Evolutionary conservation across 768 basidiomycete species (phyloP).

Genomic region (Rhodocollybia butyracea): DNA sequence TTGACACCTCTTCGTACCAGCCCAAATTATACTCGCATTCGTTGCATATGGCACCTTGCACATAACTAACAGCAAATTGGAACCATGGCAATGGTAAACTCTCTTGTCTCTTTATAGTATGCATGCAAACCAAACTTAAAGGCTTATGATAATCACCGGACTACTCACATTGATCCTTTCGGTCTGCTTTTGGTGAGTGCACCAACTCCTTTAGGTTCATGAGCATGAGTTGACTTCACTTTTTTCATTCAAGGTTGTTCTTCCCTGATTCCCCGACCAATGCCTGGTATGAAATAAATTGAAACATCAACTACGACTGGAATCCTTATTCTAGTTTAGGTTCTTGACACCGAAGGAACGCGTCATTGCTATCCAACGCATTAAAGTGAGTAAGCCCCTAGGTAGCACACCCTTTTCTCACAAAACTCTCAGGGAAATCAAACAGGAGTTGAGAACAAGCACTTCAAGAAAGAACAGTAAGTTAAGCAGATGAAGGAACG

Average conservation of each 20-base stretch:
- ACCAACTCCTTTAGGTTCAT: neutral
- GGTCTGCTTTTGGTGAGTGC: constrained; percentile 53
- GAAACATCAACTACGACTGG: neutral
- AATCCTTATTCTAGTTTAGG: neutral
- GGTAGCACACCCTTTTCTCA: neutral
- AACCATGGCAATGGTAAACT: constrained; percentile 54
- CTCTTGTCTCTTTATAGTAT: too few species aligned
- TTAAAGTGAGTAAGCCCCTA: constrained; percentile 33
- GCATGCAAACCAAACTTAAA: constrained; percentile 10
- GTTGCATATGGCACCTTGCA: constrained; percentile 55
- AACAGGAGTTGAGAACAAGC: constrained; percentile 80
- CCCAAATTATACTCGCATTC: constrained; percentile 68
- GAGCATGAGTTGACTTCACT: neutral
- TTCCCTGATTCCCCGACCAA: constrained; percentile 76
- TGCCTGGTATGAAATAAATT: constrained; percentile 41
- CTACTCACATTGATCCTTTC: constrained; percentile 51
- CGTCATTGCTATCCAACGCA: constrained; percentile 53
- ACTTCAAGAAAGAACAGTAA: constrained; percentile 75
- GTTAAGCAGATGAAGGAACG: too few species aligned
- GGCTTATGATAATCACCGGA: constrained; percentile 77
- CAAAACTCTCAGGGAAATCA: constrained; percentile 52
- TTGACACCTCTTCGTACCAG: constrained; percentile 25
- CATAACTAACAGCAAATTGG: constrained; percentile 37
- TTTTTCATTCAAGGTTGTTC: constrained; percentile 40
- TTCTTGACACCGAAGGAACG: constrained; percentile 70